A percentile compares a stretch with the other conserved stretches of the same genome.
phyloP scores from a whole-genome alignment of 2,329 filamentous ascomycete species.

The Aspergillus ochraceus region DNA sequence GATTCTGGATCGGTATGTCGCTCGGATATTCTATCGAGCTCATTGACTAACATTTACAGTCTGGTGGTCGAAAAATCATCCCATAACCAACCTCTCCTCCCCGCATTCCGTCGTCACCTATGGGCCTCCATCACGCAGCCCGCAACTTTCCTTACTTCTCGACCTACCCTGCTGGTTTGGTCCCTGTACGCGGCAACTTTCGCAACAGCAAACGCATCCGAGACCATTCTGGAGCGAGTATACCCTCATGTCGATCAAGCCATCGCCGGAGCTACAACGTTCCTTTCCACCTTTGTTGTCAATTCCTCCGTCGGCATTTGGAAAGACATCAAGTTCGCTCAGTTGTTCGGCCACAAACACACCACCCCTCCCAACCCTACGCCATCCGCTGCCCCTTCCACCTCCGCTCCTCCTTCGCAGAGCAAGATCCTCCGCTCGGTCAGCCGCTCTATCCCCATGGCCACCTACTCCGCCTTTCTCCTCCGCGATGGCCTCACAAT shows the following conservation, averaged over 20 bases:
- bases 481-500: conserved; percentile 80
- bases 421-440: conserved; percentile 27
- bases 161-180: conserved; percentile 43
- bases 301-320: conserved; percentile 76
- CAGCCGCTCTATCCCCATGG: conserved; percentile 48
- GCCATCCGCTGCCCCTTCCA: conserved; percentile 6
- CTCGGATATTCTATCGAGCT: not conserved
- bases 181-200: conserved; percentile 80
- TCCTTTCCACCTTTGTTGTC: conserved; percentile 70
- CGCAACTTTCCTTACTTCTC: conserved; percentile 39
- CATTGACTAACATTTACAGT: conserved; percentile 26
- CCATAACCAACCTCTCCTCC: conserved; percentile 32
- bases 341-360: conserved; percentile 59
- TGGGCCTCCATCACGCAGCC: conserved; percentile 38
- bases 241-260: conserved; percentile 56
- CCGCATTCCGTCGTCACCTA: conserved; percentile 34
- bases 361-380: conserved; percentile 7
- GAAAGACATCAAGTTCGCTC: conserved; percentile 83
- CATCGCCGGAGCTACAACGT: conserved; percentile 73
- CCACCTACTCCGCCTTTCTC: conserved; percentile 63
- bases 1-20: conserved; percentile 72
- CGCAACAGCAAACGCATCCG: conserved; percentile 78
- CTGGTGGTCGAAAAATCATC: conserved; percentile 46
- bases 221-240: conserved; percentile 69
- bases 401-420: conserved; percentile 6